Percentiles rank a stretch among this genome's conserved stretches.
phyloP scores from a whole-genome alignment of 306 rosid species.

The Glycine tomentella region DNA sequence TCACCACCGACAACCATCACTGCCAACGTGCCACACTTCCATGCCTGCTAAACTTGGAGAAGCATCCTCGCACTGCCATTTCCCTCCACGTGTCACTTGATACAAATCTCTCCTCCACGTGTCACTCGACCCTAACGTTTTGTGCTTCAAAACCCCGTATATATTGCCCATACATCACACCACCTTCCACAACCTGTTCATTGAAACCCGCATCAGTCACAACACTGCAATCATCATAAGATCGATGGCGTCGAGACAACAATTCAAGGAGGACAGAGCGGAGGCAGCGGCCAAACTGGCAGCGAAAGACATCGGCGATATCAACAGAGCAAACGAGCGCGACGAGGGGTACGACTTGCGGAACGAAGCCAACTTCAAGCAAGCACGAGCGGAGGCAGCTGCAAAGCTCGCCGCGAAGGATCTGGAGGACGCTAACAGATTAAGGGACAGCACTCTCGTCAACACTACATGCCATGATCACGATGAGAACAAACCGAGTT shows the following conservation, averaged over 20 bases:
- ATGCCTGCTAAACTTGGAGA: background rate
- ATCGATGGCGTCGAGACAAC: slow-evolving; percentile 67
- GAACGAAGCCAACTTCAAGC: slow-evolving; percentile 51
- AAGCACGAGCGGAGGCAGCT: slow-evolving; percentile 75
- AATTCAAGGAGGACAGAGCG: slow-evolving; percentile 67
- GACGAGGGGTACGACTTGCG: slow-evolving; percentile 27
- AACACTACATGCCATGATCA: background rate
- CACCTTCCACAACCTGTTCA: too few relatives aligned
- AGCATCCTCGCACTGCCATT: background rate
- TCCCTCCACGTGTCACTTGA: slow-evolving; percentile 41
- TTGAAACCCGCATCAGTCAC: too few relatives aligned
- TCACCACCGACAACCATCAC: slow-evolving; percentile 20
- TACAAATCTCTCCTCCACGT: slow-evolving; percentile 22
- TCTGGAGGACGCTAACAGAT: slow-evolving; percentile 62
- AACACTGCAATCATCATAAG: background rate
- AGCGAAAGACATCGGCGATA: slow-evolving; percentile 62
- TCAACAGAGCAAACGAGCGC: slow-evolving; percentile 50
- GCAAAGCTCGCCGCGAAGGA: slow-evolving; percentile 70
- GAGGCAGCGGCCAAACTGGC: slow-evolving; percentile 74
- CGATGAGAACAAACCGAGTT: slow-evolving; percentile 51
- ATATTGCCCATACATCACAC: too few relatives aligned
- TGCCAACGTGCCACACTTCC: slow-evolving; percentile 35
- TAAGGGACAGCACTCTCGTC: background rate
- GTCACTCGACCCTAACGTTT: slow-evolving; percentile 6
- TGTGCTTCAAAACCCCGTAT: background rate